Percentiles rank a stretch among this genome's conserved stretches.
These are phyloP conservation scores for Daphne laureola DNA, from an alignment of 441 rosid genomes.

Conservation along the genomic window DNA sequence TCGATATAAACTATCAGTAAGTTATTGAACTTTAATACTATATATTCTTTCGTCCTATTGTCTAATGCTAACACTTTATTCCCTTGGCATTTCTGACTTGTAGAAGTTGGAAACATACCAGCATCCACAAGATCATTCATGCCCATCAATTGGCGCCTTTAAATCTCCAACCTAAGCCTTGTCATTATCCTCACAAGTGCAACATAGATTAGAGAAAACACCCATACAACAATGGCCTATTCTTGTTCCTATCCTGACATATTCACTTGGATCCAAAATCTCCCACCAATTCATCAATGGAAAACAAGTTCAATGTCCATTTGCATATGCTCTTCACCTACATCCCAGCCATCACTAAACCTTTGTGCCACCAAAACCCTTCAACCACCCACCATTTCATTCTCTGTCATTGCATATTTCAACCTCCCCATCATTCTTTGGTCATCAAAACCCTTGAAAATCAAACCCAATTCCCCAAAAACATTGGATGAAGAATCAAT, in stretches of 20 bases:
- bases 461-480: slow-evolving; percentile 28
- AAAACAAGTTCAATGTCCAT: slow-evolving; percentile 36
- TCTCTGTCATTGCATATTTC: slow-evolving; percentile 49
- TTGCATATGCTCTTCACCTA: slow-evolving; percentile 52
- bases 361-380: slow-evolving; percentile 33
- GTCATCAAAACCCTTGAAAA: slow-evolving; percentile 48
- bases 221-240: slow-evolving; percentile 17
- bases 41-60: background rate
- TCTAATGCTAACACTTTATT: slow-evolving; percentile 10
- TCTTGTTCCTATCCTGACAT: slow-evolving; percentile 46
- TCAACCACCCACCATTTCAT: slow-evolving; percentile 28
- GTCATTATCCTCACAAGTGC: slow-evolving; percentile 1
- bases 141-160: slow-evolving; percentile 9
- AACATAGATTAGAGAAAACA: background rate
- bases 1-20: no score
- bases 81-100: slow-evolving; percentile 19
- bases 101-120: slow-evolving; percentile 9
- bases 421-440: slow-evolving; percentile 49
- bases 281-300: slow-evolving; percentile 64
- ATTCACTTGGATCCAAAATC: slow-evolving; percentile 57
- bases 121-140: slow-evolving; percentile 19
- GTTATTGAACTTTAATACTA: slow-evolving; percentile 10
- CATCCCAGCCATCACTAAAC: slow-evolving; percentile 47
- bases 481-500: slow-evolving; percentile 30
- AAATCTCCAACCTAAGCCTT: slow-evolving; percentile 3